Evolutionary conservation across 805 yeast genomes (phyloP).

Genomic region (Scheffersomyces ergatensis): DNA sequence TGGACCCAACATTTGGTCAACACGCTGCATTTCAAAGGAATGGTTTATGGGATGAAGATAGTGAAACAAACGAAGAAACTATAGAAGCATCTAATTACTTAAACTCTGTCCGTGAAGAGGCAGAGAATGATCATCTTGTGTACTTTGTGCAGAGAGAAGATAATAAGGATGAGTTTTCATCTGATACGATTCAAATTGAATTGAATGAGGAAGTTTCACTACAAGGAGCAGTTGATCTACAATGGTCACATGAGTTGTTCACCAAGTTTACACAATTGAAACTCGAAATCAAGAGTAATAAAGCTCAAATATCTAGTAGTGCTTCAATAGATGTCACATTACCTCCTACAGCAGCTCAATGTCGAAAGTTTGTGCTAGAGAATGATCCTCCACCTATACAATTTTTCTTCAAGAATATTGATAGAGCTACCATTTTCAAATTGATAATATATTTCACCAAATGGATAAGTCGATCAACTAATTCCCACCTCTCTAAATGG

Average conservation of each 20-base stretch:
- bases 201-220: too few species aligned
- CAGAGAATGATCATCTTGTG: slow-evolving; percentile 19
- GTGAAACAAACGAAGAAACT: slow-evolving; percentile 1
- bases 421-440: slow-evolving; percentile 31
- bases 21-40: slow-evolving; percentile 23
- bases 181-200: too few species aligned
- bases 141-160: slow-evolving; percentile 8
- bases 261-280: slow-evolving; percentile 3
- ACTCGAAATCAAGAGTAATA: not conserved
- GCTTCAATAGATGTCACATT: not conserved
- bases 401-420: slow-evolving; percentile 18
- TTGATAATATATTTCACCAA: slow-evolving; percentile 32
- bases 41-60: slow-evolving; percentile 6
- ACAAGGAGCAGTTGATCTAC: not conserved
- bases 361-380: slow-evolving; percentile 30
- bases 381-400: slow-evolving; percentile 25
- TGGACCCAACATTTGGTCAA: slow-evolving; percentile 28
- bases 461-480: slow-evolving; percentile 33
- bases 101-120: slow-evolving; percentile 27
- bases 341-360: slow-evolving; percentile 10
- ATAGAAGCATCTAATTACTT: slow-evolving; percentile 15
- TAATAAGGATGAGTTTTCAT: too few species aligned
- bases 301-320: not conserved
- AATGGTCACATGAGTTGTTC: slow-evolving; percentile 9
- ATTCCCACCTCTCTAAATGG: slow-evolving; percentile 30